Conservation (phyloP, 2,329 filamentous ascomycete species). For the Penicillium corylophilum region DNA sequence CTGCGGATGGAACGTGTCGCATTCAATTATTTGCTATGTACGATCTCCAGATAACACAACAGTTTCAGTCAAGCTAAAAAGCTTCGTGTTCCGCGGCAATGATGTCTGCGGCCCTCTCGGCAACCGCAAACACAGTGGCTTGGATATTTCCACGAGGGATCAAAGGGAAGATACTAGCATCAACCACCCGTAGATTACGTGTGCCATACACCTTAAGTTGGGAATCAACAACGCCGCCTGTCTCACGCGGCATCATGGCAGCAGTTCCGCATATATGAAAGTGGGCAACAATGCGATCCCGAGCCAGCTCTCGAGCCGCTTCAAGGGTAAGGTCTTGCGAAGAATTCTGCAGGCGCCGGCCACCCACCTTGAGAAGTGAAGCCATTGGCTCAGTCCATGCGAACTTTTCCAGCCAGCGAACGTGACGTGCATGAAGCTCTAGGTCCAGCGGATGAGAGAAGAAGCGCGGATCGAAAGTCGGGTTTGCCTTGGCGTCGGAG, state of each 20-base stretch:
- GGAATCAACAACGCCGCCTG: constrained; percentile 29
- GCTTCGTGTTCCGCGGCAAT: constrained; percentile 22
- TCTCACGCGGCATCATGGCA: constrained; percentile 30
- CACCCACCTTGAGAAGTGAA: constrained; percentile 32
- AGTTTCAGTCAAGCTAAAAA: too few species aligned
- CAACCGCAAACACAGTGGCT: constrained; percentile 35
- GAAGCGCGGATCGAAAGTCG: constrained; percentile 45
- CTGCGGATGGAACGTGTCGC: too few species aligned
- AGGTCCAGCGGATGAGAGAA: constrained; percentile 46
- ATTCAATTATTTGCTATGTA: too few species aligned
- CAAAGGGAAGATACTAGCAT: constrained; percentile 35
- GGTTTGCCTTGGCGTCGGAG: constrained; percentile 32
- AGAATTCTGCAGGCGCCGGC: constrained; percentile 17
- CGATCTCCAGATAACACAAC: too few species aligned
- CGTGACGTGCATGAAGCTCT: constrained; percentile 39
- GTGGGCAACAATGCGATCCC: constrained; percentile 15
- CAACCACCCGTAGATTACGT: constrained; percentile 30
- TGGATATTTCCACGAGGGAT: constrained; percentile 38
- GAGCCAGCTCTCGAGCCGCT: constrained; percentile 14
- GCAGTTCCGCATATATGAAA: constrained; percentile 29
- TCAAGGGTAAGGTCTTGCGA: constrained; percentile 6
- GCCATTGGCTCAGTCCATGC: constrained; percentile 31
- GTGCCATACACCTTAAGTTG: constrained; percentile 30
- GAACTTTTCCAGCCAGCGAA: constrained; percentile 34
- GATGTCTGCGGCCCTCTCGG: constrained; percentile 32